These are phyloP conservation scores for Phytophthora vignae DNA, from an alignment of 352 stramenopile genomes.

Conservation along the genomic window DNA sequence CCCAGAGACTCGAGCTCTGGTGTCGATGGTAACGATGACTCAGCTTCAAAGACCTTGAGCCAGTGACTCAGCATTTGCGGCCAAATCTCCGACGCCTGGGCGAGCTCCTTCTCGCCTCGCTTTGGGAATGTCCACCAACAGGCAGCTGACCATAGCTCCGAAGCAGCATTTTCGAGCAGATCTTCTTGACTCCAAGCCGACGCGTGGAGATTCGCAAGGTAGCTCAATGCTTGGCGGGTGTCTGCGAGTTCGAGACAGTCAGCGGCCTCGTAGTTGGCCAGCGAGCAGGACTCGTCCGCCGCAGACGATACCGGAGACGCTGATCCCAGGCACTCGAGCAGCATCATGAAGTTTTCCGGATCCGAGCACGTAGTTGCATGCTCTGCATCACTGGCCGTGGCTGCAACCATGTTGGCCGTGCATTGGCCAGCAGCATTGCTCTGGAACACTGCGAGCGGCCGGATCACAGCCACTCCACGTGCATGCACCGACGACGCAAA, in stretches of 20 bases:
- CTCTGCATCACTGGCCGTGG: conserved; percentile 3
- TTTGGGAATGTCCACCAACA: conserved; percentile 75
- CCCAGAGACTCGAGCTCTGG: conserved; percentile 38
- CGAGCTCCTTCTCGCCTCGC: conserved; percentile 54
- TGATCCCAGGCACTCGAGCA: conserved; percentile 56
- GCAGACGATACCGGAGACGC: conserved; percentile 5
- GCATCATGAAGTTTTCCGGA: conserved; percentile 56
- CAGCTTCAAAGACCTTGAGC: conserved; percentile 20
- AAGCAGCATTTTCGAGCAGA: conserved; percentile 36
- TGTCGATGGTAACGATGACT: conserved; percentile 19
- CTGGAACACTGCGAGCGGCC: conserved; percentile 57
- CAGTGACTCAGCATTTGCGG: conserved; percentile 46
- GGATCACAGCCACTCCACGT: conserved; percentile 50
- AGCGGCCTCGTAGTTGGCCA: conserved; percentile 37
- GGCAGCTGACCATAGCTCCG: conserved; percentile 50
- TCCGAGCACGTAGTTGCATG: conserved; percentile 18
- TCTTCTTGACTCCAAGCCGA: conserved; percentile 37
- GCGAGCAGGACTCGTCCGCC: conserved; percentile 7
- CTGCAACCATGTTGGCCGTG: conserved; percentile 23
- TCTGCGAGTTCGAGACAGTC: conserved; percentile 51
- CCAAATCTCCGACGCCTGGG: conserved; percentile 53
- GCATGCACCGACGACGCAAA: conserved; percentile 44
- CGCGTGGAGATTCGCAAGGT: conserved; percentile 60
- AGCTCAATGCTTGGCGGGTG: conserved; percentile 50
- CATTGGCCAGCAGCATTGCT: conserved; percentile 27